phyloP scores from a whole-genome alignment of 2,329 filamentous ascomycete species.

The Aspergillus awamori region DNA sequence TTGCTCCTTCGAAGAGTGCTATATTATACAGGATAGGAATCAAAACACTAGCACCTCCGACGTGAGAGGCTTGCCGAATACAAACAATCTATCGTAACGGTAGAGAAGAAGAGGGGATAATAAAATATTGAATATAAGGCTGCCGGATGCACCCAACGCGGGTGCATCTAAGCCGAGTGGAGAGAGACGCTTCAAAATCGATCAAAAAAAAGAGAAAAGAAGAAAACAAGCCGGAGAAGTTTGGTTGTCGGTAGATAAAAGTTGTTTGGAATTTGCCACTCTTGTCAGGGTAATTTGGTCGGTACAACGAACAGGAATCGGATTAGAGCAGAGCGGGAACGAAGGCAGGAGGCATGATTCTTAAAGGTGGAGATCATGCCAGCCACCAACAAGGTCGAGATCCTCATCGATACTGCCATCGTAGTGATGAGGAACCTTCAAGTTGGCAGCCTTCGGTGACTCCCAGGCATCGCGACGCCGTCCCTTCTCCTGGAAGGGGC shows the following conservation, averaged over 20 bases:
- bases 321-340: constrained; percentile 16
- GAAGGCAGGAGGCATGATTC: constrained; percentile 1
- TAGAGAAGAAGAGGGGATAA: constrained; percentile 11
- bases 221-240: constrained; percentile 8
- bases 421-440: constrained; percentile 42
- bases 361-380: constrained; percentile 70
- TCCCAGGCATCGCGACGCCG: constrained; percentile 49
- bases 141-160: constrained; percentile 6
- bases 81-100: constrained; percentile 24
- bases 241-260: neutral
- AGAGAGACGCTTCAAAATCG: constrained; percentile 4
- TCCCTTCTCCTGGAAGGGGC: constrained; percentile 47
- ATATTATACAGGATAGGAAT: constrained; percentile 29
- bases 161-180: constrained; percentile 3
- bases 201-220: constrained; percentile 5
- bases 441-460: constrained; percentile 34
- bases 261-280: constrained; percentile 11
- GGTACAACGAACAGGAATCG: constrained; percentile 24
- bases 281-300: constrained; percentile 15
- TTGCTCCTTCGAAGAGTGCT: constrained; percentile 19
- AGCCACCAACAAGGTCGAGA: constrained; percentile 94
- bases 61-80: constrained; percentile 15
- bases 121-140: constrained; percentile 12
- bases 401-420: constrained; percentile 67
- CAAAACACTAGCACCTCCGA: constrained; percentile 18